These are phyloP conservation scores for Beauveria sp. DNA, from an alignment of 2,329 filamentous ascomycete species.

Conservation along the genomic window DNA sequence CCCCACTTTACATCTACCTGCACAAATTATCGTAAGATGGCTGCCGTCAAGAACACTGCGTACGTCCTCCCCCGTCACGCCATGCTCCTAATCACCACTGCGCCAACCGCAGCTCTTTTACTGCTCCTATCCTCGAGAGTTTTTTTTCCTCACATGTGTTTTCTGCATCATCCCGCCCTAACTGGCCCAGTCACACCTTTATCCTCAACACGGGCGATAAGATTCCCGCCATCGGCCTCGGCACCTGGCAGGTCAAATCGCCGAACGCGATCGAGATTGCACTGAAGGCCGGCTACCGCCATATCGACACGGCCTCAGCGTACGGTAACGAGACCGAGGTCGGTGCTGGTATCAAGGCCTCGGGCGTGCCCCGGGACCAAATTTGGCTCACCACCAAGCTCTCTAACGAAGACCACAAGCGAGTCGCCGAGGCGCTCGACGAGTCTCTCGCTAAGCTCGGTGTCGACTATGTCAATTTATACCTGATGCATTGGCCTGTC, in stretches of 20 bases:
- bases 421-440: slow-evolving; percentile 54
- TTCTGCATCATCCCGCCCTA: not conserved
- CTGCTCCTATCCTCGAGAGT: not conserved
- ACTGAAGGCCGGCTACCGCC: slow-evolving; percentile 60
- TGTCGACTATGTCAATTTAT: slow-evolving; percentile 60
- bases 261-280: slow-evolving; percentile 63
- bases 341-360: slow-evolving; percentile 55
- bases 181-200: slow-evolving; percentile 36
- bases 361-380: slow-evolving; percentile 55
- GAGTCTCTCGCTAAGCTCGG: slow-evolving; percentile 54
- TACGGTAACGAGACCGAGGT: slow-evolving; percentile 72
- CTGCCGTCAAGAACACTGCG: slow-evolving; percentile 21
- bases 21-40: slow-evolving; percentile 16
- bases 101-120: not conserved
- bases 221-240: slow-evolving; percentile 69
- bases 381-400: slow-evolving; percentile 77
- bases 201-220: slow-evolving; percentile 69
- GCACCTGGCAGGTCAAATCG: slow-evolving; percentile 70
- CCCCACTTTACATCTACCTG: not conserved
- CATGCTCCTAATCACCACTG: not conserved
- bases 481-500: slow-evolving; percentile 68
- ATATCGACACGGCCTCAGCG: slow-evolving; percentile 68
- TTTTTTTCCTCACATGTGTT: too few relatives aligned
- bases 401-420: slow-evolving; percentile 71
- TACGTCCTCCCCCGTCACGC: slow-evolving; percentile 14